Conservation (phyloP, 768 basidiomycete genomes). For the Sporobolomyces phaffii region DNA sequence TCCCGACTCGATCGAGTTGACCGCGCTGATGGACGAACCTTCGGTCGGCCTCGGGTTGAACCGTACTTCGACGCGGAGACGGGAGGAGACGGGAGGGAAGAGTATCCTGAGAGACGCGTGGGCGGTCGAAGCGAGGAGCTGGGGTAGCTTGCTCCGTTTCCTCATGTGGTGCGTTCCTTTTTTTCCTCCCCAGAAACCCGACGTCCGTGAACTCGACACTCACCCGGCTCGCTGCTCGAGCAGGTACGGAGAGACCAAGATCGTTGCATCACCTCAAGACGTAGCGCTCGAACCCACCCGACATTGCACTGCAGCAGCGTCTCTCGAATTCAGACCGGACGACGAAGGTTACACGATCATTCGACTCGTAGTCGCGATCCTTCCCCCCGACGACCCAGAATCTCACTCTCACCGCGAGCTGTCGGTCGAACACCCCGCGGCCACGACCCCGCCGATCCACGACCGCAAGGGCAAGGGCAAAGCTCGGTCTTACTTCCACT, state of each 20-base stretch:
- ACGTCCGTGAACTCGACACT: not conserved
- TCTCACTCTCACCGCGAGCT: slow-evolving; percentile 16
- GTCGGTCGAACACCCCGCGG: not conserved
- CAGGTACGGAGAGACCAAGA: slow-evolving; percentile 22
- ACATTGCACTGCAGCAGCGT: slow-evolving; percentile 23
- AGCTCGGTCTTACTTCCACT: not conserved
- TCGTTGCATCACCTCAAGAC: slow-evolving; percentile 10
- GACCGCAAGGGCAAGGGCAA: slow-evolving; percentile 23
- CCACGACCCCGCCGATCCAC: not conserved
- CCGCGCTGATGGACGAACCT: not conserved
- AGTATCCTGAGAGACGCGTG: slow-evolving; percentile 7
- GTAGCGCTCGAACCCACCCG: not conserved
- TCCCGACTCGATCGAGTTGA: slow-evolving; percentile 20
- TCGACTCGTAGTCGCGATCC: slow-evolving; percentile 17
- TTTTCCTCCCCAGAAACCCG: not conserved
- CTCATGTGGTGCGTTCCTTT: slow-evolving; percentile 28
- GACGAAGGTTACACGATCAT: slow-evolving; percentile 23
- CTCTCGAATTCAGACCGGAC: slow-evolving; percentile 29
- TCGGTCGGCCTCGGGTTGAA: slow-evolving; percentile 1
- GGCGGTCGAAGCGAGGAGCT: slow-evolving; percentile 27
- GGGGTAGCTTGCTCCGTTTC: slow-evolving; percentile 23
- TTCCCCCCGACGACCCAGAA: slow-evolving; percentile 4
- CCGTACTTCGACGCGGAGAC: not conserved
- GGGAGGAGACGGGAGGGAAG: slow-evolving; percentile 8
- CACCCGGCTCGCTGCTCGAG: not conserved